These are phyloP conservation scores for Cadophora gregata DNA, from an alignment of 2,329 filamentous ascomycete species.

Conservation along the genomic window DNA sequence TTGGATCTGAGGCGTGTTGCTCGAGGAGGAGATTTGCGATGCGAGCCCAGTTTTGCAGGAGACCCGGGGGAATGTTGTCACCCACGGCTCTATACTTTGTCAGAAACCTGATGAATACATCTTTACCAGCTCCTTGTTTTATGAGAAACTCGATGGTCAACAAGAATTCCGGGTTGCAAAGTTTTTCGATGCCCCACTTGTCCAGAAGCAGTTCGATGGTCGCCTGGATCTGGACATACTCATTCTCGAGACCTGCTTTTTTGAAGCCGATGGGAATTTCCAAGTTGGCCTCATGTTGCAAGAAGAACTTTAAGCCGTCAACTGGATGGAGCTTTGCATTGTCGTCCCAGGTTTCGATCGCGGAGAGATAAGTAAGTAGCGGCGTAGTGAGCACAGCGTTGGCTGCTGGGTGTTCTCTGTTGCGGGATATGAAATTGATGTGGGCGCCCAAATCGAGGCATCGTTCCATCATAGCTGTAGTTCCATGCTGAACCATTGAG, in stretches of 20 bases:
- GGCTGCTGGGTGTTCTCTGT: not conserved
- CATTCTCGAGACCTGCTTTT: not conserved
- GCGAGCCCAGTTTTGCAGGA: not conserved
- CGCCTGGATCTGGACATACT: not conserved
- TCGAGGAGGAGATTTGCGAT: not conserved
- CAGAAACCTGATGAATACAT: not conserved
- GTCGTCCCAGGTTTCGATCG: not conserved
- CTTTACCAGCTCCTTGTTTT: not conserved
- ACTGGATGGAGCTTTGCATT: not conserved
- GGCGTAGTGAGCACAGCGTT: not conserved
- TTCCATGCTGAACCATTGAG: not conserved
- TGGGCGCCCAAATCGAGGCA: not conserved
- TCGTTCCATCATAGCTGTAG: not conserved
- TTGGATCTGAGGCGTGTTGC: not conserved
- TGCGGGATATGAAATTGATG: not conserved
- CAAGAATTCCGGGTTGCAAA: not conserved
- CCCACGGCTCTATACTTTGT: not conserved
- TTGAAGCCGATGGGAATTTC: not conserved
- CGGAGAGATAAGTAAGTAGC: not conserved
- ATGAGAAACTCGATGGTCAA: constrained; percentile 4
- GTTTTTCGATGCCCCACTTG: constrained; percentile 6
- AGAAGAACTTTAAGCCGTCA: not conserved
- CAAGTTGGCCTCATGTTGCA: not conserved
- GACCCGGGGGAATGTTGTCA: not conserved
- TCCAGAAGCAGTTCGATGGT: not conserved